Base-by-base conservation (phyloP, 805 yeast species). In the Priceomyces medius region DNA sequence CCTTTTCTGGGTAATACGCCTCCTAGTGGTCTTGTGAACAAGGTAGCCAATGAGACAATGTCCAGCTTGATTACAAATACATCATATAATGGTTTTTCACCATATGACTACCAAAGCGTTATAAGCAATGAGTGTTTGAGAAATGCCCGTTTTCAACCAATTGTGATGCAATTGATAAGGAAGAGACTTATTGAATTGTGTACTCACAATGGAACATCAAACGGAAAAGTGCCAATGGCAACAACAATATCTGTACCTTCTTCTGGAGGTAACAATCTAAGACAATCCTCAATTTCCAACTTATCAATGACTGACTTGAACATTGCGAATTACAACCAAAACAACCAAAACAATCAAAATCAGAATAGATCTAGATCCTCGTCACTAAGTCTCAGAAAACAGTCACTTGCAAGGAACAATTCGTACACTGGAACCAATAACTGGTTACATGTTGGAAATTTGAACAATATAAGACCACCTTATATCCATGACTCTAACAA, bases 371-470 rank as follows among this genome's bases (percentile, higher is more conserved):
- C 72, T 38, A 54, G 71, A 23, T 57, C 65, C 19, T 60, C 71
- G 6, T 61, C 68, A 5, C 46, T 68, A 40, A 66, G 55, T 48
- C 59, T 69, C 47, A 56, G 75, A 35, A 70, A 68, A 46, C 75
- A 70, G 47, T 66, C 73, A 9, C 61, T 70, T 35, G 68, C 74
- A 1, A 54, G 75, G 48, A 70, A 68, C 46, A 68, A 68, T 47
- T 65, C 73, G 8, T 56, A 55, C 38, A 54, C 53, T 33, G 60
- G 59, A 21, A 56, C 56, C 45, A 56, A 56, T 45, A 66, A 58
- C 44, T 69, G 74, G 76, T 56, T 69, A 34, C 76, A 70, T 53
- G 67, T 70, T 29, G 76, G 76, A 3, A 70, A 69, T 48, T 56
- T 69, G 43, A 59, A 56, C 45, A 62, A 56, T 40, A 56, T 62